Evolutionary conservation across 2,329 filamentous ascomycete genomes (phyloP).

Genomic region (Pseudogymnoascus sp.): DNA sequence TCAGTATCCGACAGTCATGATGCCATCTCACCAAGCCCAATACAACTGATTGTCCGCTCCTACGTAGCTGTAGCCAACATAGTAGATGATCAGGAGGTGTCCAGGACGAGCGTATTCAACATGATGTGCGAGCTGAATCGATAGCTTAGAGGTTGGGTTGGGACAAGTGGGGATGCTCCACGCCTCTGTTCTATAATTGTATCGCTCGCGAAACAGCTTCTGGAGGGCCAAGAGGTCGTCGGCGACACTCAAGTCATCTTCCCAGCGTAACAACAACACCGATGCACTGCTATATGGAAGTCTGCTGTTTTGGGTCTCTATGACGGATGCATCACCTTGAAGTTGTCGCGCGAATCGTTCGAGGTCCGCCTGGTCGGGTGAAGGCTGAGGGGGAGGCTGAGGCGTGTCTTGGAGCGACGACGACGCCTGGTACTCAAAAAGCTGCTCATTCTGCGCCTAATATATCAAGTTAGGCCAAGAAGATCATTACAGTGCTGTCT

Average conservation of each 20-base stretch:
- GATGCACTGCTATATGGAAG: slow-evolving; percentile 50
- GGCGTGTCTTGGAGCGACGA: slow-evolving; percentile 9
- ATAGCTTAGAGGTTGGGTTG: slow-evolving; percentile 52
- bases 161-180: slow-evolving; percentile 52
- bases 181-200: slow-evolving; percentile 50
- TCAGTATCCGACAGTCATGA: slow-evolving; percentile 11
- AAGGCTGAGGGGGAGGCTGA: slow-evolving; percentile 15
- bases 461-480: slow-evolving; percentile 13
- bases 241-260: slow-evolving; percentile 47
- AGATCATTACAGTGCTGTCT: not conserved
- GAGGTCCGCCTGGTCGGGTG: slow-evolving; percentile 41
- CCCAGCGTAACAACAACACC: slow-evolving; percentile 53
- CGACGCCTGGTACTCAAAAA: slow-evolving; percentile 20
- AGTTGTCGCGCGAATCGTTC: slow-evolving; percentile 59
- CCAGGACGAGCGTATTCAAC: slow-evolving; percentile 49
- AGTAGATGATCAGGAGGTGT: slow-evolving; percentile 56
- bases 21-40: slow-evolving; percentile 53
- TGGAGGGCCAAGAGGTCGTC: slow-evolving; percentile 47
- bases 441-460: slow-evolving; percentile 21
- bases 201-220: slow-evolving; percentile 48
- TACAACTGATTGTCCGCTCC: slow-evolving; percentile 53
- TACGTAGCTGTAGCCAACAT: slow-evolving; percentile 51
- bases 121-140: slow-evolving; percentile 50
- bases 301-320: slow-evolving; percentile 53
- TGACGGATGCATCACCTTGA: slow-evolving; percentile 59